A percentile compares a stretch with the other conserved stretches of the same genome.
Evolutionary conservation across 306 rosid species (phyloP).

Genomic region (Begonia peltatifolia): DNA sequence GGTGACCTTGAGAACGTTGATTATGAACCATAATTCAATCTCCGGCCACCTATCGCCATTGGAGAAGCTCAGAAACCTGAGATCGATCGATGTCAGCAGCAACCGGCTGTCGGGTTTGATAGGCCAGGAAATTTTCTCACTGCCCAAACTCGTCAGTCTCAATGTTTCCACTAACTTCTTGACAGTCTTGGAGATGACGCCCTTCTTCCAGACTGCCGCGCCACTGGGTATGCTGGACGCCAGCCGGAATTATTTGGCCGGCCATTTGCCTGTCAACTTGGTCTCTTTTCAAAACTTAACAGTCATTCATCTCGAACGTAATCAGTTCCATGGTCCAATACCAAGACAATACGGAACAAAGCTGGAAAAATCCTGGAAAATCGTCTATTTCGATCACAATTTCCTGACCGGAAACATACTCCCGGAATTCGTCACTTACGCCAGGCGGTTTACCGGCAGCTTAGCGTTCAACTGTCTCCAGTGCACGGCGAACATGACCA

Average conservation of each 20-base stretch:
- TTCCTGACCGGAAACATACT: constrained; percentile 27
- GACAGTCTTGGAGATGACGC: constrained; percentile 10
- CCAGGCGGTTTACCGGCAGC: constrained; percentile 11
- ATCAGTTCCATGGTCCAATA: constrained; percentile 21
- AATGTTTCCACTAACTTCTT: constrained; percentile 30
- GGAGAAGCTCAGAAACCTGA: constrained; percentile 8
- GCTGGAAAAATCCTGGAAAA: constrained; percentile 17
- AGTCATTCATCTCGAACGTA: constrained; percentile 19
- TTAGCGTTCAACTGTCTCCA: constrained; percentile 36
- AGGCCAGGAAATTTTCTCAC: constrained; percentile 12
- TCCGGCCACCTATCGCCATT: constrained; percentile 19
- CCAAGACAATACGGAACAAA: constrained; percentile 25
- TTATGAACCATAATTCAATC: constrained; percentile 16
- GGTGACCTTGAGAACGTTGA: constrained; percentile 14
- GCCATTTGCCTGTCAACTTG: constrained; percentile 31
- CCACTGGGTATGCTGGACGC: constrained; percentile 28
- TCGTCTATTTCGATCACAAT: constrained; percentile 24
- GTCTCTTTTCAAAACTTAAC: constrained; percentile 17
- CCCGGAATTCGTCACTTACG: constrained; percentile 7
- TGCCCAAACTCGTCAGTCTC: constrained; percentile 12
- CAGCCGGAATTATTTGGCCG: constrained; percentile 19
- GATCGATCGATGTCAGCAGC: constrained; percentile 23
- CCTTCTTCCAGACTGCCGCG: constrained; percentile 5
- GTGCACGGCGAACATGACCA: constrained; percentile 15
- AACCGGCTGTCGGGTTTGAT: constrained; percentile 25